A percentile compares a stretch with the other conserved stretches of the same genome.
phyloP scores from a whole-genome alignment of 2,329 filamentous ascomycete species.

The Zalaria obscura region DNA sequence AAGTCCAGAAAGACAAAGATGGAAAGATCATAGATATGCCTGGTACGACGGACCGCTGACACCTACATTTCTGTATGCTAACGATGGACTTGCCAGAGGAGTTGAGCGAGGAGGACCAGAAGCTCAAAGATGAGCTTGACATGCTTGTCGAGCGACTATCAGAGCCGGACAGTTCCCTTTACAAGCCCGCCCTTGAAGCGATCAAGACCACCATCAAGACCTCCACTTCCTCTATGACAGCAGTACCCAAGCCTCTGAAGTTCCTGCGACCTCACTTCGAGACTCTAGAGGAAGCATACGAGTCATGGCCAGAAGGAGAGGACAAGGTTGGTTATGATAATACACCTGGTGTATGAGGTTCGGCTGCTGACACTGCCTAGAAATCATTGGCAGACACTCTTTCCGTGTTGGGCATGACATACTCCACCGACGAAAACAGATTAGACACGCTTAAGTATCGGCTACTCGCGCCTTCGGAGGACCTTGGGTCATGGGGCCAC shows the following conservation, averaged over 20 bases:
- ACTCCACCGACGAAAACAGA: constrained; percentile 78
- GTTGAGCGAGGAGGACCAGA: constrained; percentile 93
- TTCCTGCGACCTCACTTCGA: constrained; percentile 96
- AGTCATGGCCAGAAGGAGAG: constrained; percentile 70
- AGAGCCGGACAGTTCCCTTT: constrained; percentile 58
- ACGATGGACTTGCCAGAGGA: constrained; percentile 48
- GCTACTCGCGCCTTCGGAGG: constrained; percentile 74
- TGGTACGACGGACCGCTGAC: constrained; percentile 8
- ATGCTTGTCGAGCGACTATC: constrained; percentile 91
- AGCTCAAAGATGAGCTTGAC: constrained; percentile 93
- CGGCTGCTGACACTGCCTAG: constrained; percentile 16
- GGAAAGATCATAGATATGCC: constrained; percentile 58
- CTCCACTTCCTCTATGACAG: constrained; percentile 97
- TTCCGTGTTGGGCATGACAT: constrained; percentile 97
- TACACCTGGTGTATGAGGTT: no score
- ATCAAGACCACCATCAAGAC: constrained; percentile 99
- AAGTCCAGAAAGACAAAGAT: constrained; percentile 46
- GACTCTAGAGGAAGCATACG: constrained; percentile 73
- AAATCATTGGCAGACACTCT: constrained; percentile 80
- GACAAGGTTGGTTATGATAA: constrained; percentile 51
- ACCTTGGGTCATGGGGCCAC: constrained; percentile 95
- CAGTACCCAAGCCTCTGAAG: constrained; percentile 94
- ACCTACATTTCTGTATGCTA: not conserved
- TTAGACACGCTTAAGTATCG: constrained; percentile 95
- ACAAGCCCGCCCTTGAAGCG: constrained; percentile 82